Base-by-base conservation (phyloP, 768 basidiomycete genomes). In the Agrocybe pediades region DNA sequence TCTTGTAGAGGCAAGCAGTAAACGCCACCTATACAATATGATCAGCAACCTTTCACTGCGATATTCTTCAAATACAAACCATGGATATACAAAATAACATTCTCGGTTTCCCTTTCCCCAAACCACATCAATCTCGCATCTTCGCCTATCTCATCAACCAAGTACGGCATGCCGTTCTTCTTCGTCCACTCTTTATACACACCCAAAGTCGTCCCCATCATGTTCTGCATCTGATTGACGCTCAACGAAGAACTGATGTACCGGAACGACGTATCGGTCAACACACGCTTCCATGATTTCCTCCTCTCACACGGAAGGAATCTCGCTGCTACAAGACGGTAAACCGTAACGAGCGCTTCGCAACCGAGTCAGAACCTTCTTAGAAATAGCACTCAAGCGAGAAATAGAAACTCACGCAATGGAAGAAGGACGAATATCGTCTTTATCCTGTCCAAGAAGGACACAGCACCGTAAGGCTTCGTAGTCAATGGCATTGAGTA, bases 71-170 rank as follows among this genome's bases (percentile, higher is more conserved):
- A 27, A 1, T 39, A 23, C 40, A 7, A 17, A 58, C 74, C 74
- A 55, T 71, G 72, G 25, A 67, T 36, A 45, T 68, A 73, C 2
- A 72, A 40, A 2, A 74, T 54, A 1, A 75, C 70, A 7, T 64
- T 64, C 2, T 71, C 70, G 1, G 66, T 64, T 27, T 65, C 59
- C 25, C 65, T 68, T 9, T 64, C 56, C 23, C 71, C 68, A 41
- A 73, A 54, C 74, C 74, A 75, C 9, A 72, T 49, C 5, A 74
- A 46, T 40, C 64, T 53, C 20, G 65, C 56, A 41, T 64, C 62
- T 27, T 65, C 61, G 5, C 60, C 68, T 9, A 73, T 46, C 23
- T 69, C 65, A 17, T 72, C 71, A 26, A 70, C 55, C 4, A 51
- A 48, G 2, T 33, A 23, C 30, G 60, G 58, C 20, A 68, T 56